phyloP scores from a whole-genome alignment of 257 asterid genomes.

The Parsonsia alboflavescens region DNA sequence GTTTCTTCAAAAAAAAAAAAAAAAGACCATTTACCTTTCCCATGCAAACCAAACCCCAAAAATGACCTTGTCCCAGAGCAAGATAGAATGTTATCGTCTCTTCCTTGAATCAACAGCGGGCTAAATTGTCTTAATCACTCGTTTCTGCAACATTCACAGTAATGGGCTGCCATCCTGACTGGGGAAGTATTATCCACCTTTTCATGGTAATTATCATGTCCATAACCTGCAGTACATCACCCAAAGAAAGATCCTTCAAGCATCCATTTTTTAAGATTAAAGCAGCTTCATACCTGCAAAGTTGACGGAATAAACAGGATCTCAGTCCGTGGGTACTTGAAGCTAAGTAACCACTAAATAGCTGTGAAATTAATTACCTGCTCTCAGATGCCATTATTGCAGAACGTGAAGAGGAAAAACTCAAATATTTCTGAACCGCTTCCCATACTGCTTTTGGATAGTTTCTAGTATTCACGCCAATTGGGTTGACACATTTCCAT shows the following conservation, averaged over 20 bases:
- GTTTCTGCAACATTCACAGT: slow-evolving; percentile 27
- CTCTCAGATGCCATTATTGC: slow-evolving; percentile 42
- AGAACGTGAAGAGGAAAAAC: slow-evolving; percentile 35
- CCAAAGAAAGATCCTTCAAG: slow-evolving; percentile 37
- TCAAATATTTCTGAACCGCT: slow-evolving; percentile 32
- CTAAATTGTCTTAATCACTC: slow-evolving; percentile 8
- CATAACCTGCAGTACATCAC: slow-evolving; percentile 48
- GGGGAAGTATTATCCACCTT: slow-evolving; percentile 35
- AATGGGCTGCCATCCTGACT: slow-evolving; percentile 43
- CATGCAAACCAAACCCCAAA: no score
- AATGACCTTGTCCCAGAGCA: no score
- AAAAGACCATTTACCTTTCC: no score
- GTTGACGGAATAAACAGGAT: slow-evolving; percentile 4
- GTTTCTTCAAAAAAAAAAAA: no score
- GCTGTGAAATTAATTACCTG: slow-evolving; percentile 32
- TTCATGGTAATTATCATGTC: slow-evolving; percentile 34
- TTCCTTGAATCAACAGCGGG: background rate
- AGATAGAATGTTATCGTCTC: background rate
- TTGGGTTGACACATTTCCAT: slow-evolving; percentile 51
- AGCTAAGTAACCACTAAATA: background rate
- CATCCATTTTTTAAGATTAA: slow-evolving; percentile 38
- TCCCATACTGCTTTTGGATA: slow-evolving; percentile 36
- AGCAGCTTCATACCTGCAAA: slow-evolving; percentile 54
- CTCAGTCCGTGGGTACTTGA: background rate
- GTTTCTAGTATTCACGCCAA: slow-evolving; percentile 24